Conservation (phyloP, 2,329 filamentous ascomycete species). For the Clarireedia monteithiana region DNA sequence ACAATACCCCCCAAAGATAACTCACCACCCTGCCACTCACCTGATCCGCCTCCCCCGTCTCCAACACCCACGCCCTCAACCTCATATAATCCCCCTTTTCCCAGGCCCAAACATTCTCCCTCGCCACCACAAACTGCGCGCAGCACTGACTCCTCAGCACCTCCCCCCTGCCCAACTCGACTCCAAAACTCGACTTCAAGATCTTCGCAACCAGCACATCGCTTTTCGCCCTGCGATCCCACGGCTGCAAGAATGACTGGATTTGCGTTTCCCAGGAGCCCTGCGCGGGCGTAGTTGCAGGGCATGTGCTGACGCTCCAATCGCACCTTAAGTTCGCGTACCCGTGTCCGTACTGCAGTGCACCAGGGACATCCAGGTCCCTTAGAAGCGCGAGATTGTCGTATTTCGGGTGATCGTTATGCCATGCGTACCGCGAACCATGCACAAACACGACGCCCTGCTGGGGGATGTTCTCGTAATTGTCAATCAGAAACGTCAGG, state of each 20-base stretch:
- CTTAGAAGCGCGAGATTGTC: constrained; percentile 36
- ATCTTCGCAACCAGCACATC: constrained; percentile 32
- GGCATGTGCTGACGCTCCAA: constrained; percentile 38
- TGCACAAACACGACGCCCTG: constrained; percentile 37
- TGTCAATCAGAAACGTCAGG: constrained; percentile 39
- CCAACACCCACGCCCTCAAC: constrained; percentile 44
- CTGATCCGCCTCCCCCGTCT: constrained; percentile 35
- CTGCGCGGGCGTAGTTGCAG: constrained; percentile 30
- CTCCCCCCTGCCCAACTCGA: constrained; percentile 35
- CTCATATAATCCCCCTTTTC: constrained; percentile 42
- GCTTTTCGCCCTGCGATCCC: constrained; percentile 34
- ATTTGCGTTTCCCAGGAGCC: constrained; percentile 34
- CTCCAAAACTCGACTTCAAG: constrained; percentile 31
- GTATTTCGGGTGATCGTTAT: constrained; percentile 37
- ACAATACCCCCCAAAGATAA: constrained; percentile 43
- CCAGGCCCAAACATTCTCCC: constrained; percentile 40
- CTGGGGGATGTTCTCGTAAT: constrained; percentile 34
- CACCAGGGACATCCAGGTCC: constrained; percentile 32
- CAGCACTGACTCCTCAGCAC: constrained; percentile 43
- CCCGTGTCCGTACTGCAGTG: constrained; percentile 30
- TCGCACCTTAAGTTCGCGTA: constrained; percentile 44
- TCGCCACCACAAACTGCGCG: constrained; percentile 46
- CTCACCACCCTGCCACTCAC: constrained; percentile 39
- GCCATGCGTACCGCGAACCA: constrained; percentile 37
- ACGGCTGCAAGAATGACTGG: constrained; percentile 34